Evolutionary conservation across 192 early-diverging fungal species (phyloP).

Genomic region (Entophlyctis luteolus): DNA sequence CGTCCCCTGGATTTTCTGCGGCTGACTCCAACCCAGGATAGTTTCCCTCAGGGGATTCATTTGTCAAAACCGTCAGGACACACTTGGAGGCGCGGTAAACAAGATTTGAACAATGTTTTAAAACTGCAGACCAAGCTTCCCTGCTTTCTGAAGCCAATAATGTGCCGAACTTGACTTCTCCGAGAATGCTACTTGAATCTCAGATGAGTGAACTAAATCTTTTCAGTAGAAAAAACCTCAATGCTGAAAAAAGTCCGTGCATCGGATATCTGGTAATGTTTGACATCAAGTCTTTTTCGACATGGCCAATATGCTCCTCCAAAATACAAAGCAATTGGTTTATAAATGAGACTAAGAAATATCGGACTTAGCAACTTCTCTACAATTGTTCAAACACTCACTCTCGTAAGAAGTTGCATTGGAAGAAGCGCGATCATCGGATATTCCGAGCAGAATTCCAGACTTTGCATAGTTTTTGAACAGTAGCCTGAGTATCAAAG

Average conservation of each 20-base stretch:
- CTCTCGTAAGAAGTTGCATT: not conserved
- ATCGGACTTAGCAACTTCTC: not conserved
- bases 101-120: conserved; percentile 5
- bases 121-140: conserved; percentile 13
- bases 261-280: conserved; percentile 50
- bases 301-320: conserved; percentile 42
- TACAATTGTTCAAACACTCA: too few relatives aligned
- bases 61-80: conserved; percentile 34
- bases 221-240: conserved; percentile 38
- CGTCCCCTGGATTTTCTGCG: conserved; percentile 34
- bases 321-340: conserved; percentile 49
- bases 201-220: not conserved
- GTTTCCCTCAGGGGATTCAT: conserved; percentile 74
- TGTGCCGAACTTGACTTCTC: conserved; percentile 20
- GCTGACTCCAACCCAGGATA: conserved; percentile 76
- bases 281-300: conserved; percentile 44
- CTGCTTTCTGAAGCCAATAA: not conserved
- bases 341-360: conserved; percentile 45
- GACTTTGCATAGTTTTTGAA: conserved; percentile 72
- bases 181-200: conserved; percentile 21
- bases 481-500: conserved; percentile 71
- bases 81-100: conserved; percentile 22
- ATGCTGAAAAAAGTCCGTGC: conserved; percentile 55
- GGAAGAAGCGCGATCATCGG: too few relatives aligned
- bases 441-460: not conserved